Evolutionary conservation across 2,329 filamentous ascomycete genomes (phyloP).

Genomic region (Fusarium xylarioides): DNA sequence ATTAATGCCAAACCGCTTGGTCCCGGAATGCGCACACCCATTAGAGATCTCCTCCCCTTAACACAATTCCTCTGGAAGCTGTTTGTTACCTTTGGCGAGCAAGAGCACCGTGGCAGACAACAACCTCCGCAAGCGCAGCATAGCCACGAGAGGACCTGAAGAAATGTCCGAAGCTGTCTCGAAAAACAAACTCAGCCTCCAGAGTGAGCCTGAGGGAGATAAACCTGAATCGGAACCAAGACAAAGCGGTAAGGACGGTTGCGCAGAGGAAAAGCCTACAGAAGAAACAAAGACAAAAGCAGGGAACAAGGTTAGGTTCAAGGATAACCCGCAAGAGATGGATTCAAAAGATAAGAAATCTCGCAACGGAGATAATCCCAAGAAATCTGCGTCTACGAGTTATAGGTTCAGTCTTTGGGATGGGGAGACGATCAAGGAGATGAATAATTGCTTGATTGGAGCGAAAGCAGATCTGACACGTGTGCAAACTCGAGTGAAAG

Average conservation of each 20-base stretch:
- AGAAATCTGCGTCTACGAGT: rapidly evolving
- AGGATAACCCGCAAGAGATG: background rate
- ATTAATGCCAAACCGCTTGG: rapidly evolving
- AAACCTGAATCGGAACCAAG: background rate
- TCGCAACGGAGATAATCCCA: rapidly evolving
- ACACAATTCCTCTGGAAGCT: too few species aligned
- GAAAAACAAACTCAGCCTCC: too few species aligned
- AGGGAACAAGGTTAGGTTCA: background rate
- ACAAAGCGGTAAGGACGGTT: background rate
- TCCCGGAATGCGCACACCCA: background rate
- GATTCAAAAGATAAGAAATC: background rate
- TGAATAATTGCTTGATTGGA: background rate
- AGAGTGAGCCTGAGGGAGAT: too few species aligned
- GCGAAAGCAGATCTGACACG: background rate
- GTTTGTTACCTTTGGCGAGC: too few species aligned
- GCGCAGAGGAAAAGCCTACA: background rate
- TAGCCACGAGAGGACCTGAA: background rate
- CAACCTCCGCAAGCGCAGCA: rapidly evolving
- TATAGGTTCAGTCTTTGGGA: background rate
- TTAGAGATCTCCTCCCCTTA: rapidly evolving
- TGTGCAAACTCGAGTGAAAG: background rate
- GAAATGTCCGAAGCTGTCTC: background rate
- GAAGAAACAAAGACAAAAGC: background rate
- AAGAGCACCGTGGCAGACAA: background rate
- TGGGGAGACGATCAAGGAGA: background rate